Evolutionary conservation across 2,329 filamentous ascomycete genomes (phyloP).

Genomic region (Hypoxylon rubiginosum): DNA sequence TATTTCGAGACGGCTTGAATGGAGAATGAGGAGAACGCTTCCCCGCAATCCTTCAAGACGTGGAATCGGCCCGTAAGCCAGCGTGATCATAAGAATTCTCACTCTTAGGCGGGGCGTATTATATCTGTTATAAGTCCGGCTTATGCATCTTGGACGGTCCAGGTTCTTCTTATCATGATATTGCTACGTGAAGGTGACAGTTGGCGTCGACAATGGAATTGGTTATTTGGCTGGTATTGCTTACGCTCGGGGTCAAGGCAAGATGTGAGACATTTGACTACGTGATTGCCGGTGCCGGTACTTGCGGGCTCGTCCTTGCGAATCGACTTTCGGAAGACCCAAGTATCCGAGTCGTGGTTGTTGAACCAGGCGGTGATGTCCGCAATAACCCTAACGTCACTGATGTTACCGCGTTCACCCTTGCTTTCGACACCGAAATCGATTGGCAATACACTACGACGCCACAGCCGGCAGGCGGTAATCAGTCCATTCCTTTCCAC

Average conservation of each 20-base stretch:
- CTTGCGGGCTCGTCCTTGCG: constrained; percentile 55
- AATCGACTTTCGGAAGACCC: constrained; percentile 55
- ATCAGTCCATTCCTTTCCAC: constrained; percentile 52
- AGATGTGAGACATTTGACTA: constrained; percentile 53
- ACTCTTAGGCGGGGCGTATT: background rate
- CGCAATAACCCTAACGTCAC: constrained; percentile 53
- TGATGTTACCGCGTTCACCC: constrained; percentile 47
- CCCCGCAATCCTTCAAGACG: constrained; percentile 32
- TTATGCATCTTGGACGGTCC: background rate
- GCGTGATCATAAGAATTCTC: constrained; percentile 3
- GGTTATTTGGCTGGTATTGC: constrained; percentile 13
- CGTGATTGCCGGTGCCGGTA: constrained; percentile 56
- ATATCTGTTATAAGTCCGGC: constrained; percentile 5
- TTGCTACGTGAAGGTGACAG: background rate
- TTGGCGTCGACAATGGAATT: constrained; percentile 19
- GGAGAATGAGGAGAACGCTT: background rate
- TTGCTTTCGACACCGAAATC: constrained; percentile 48
- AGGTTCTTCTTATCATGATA: constrained; percentile 7
- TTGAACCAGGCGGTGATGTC: constrained; percentile 56
- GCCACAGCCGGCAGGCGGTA: constrained; percentile 50
- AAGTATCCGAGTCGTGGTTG: constrained; percentile 51
- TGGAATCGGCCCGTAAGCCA: constrained; percentile 15
- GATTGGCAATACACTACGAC: constrained; percentile 55
- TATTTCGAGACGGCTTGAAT: background rate
- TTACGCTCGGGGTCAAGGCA: constrained; percentile 13